Conservation (phyloP, 176 grass and related monocot species). For the Rhynchospora tenuis region DNA sequence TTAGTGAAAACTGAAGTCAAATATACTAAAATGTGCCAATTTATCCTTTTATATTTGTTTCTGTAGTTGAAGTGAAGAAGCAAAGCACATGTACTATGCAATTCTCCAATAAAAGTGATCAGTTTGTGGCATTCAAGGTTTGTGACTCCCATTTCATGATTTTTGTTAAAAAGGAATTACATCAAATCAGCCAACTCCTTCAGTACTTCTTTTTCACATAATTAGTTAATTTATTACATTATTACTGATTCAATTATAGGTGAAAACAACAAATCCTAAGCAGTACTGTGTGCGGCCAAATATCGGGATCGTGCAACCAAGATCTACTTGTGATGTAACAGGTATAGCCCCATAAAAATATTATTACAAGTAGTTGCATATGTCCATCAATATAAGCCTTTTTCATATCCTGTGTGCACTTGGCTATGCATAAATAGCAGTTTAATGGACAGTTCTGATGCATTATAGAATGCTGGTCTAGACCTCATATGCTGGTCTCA, state of each 20-base stretch:
- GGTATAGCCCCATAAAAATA: constrained; percentile 27
- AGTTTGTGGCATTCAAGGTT: constrained; percentile 95
- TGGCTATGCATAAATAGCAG: background rate
- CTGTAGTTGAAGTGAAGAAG: constrained; percentile 82
- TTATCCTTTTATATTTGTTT: background rate
- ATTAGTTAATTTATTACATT: background rate
- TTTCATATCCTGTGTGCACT: background rate
- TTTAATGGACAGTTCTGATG: background rate
- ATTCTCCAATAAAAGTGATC: constrained; percentile 90
- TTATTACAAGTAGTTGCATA: background rate
- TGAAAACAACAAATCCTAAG: constrained; percentile 99
- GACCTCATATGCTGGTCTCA: background rate
- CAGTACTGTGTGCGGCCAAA: constrained; percentile 97
- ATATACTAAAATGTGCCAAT: background rate
- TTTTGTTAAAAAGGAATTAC: background rate
- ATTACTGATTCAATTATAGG: constrained; percentile 25
- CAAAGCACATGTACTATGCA: constrained; percentile 95
- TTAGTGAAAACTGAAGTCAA: background rate
- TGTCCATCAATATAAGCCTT: background rate
- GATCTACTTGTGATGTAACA: constrained; percentile 76
- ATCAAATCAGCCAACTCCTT: constrained; percentile 4
- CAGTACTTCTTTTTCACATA: constrained; percentile 2
- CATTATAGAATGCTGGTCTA: background rate
- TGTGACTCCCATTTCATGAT: constrained; percentile 9
- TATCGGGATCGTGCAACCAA: constrained; percentile 70